These are phyloP conservation scores for Martensiomyces pterosporus DNA, from an alignment of 192 early-diverging fungal genomes.

Conservation along the genomic window DNA sequence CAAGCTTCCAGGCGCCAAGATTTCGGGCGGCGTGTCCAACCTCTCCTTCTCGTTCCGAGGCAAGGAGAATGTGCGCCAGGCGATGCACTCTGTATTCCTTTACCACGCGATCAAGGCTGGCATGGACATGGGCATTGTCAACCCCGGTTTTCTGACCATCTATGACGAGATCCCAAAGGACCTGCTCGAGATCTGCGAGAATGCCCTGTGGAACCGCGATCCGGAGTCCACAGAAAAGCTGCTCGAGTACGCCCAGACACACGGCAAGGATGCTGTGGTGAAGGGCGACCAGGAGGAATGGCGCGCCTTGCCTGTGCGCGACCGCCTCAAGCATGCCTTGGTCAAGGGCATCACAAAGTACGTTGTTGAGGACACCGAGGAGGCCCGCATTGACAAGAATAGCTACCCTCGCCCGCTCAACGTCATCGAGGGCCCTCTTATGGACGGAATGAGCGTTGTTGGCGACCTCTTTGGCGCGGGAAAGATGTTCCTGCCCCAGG, in stretches of 20 bases:
- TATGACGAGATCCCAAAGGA: slow-evolving; percentile 97
- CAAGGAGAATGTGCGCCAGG: slow-evolving; percentile 86
- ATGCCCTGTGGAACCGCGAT: slow-evolving; percentile 90
- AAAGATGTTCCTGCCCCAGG: slow-evolving; percentile 98
- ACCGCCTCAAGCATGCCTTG: slow-evolving; percentile 75
- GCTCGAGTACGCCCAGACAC: slow-evolving; percentile 81
- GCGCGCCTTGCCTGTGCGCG: slow-evolving; percentile 68
- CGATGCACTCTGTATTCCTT: slow-evolving; percentile 95
- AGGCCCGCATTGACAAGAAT: slow-evolving; percentile 68
- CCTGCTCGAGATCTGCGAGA: slow-evolving; percentile 85
- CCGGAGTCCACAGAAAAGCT: slow-evolving; percentile 91
- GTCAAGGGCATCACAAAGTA: slow-evolving; percentile 95
- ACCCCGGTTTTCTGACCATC: slow-evolving; percentile 92
- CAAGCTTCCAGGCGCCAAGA: slow-evolving; percentile 82
- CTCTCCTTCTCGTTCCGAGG: slow-evolving; percentile 97
- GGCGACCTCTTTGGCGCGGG: slow-evolving; percentile 92
- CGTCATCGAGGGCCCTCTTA: slow-evolving; percentile 95
- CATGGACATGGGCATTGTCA: slow-evolving; percentile 99
- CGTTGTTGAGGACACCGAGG: slow-evolving; percentile 91
- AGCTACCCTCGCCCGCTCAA: slow-evolving; percentile 87
- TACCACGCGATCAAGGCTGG: slow-evolving; percentile 79
- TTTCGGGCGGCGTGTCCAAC: slow-evolving; percentile 96
- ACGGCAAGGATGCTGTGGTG: slow-evolving; percentile 60
- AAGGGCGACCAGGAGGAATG: slow-evolving; percentile 85
- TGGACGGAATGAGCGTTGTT: slow-evolving; percentile 91